Conservation (phyloP, 768 basidiomycete species). For the Mycena leptocephala region DNA sequence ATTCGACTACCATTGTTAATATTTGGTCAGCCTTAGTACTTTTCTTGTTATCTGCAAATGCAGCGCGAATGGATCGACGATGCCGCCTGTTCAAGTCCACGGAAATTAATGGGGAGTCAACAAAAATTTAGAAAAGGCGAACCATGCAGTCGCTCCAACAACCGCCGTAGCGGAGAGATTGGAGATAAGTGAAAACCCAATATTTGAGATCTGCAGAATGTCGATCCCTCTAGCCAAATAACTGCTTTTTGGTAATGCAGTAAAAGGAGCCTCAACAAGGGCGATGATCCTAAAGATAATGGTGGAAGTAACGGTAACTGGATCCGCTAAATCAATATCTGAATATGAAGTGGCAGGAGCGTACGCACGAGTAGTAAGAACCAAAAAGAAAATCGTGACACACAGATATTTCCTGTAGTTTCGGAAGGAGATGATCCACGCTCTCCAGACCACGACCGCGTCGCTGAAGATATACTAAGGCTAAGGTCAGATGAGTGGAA, state of each 20-base stretch:
- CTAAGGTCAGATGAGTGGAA: not conserved
- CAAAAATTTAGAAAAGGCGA: not conserved
- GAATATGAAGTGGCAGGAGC: not conserved
- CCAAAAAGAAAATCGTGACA: constrained; percentile 10
- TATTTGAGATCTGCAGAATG: constrained; percentile 19
- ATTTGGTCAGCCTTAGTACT: not conserved
- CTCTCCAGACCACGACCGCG: constrained; percentile 30
- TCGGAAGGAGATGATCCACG: constrained; percentile 21
- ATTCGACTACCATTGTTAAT: not conserved
- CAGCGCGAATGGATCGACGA: not conserved
- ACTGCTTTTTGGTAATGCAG: not conserved
- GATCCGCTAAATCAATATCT: not conserved
- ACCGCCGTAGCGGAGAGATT: constrained; percentile 32
- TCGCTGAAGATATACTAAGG: constrained; percentile 21
- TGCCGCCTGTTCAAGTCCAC: not conserved
- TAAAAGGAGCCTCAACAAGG: not conserved
- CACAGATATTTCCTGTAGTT: constrained; percentile 2
- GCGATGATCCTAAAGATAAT: constrained; percentile 26
- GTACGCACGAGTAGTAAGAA: constrained; percentile 18
- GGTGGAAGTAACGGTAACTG: not conserved
- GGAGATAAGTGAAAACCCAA: constrained; percentile 30
- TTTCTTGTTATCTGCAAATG: not conserved
- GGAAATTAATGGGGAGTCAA: no score
- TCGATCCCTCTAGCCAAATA: constrained; percentile 17
- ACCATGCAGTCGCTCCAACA: constrained; percentile 30